A percentile compares a stretch with the other conserved stretches of the same genome.
phyloP scores from a whole-genome alignment of 2,329 filamentous ascomycete genomes.

The Colletotrichum sp. region DNA sequence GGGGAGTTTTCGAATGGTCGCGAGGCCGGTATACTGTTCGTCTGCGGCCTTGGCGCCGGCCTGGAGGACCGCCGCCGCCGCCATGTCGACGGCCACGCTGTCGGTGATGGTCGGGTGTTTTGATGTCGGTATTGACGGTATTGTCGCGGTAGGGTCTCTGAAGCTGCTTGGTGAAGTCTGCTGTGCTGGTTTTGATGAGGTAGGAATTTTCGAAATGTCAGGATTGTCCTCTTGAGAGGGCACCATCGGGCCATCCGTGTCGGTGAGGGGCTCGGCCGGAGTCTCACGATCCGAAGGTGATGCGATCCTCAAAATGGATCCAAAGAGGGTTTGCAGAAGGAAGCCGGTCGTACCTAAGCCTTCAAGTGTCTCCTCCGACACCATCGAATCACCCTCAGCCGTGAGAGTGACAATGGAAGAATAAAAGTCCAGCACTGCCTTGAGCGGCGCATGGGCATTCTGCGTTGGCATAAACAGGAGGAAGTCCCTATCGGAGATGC shows the following conservation, averaged over 20 bases:
- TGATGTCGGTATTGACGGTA: not conserved
- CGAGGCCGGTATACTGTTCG: slow-evolving; percentile 8
- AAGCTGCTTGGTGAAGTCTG: slow-evolving; percentile 6
- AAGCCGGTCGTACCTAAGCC: slow-evolving; percentile 87
- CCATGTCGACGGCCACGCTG: slow-evolving; percentile 2
- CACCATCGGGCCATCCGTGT: not conserved
- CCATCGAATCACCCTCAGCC: slow-evolving; percentile 89
- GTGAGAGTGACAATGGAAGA: slow-evolving; percentile 87
- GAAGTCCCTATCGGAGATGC: slow-evolving; percentile 71
- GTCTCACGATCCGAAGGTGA: slow-evolving; percentile 42
- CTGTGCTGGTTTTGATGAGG: slow-evolving; percentile 11
- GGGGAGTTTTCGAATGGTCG: slow-evolving; percentile 17
- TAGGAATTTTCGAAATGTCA: slow-evolving; percentile 6
- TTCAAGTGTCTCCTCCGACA: slow-evolving; percentile 89
- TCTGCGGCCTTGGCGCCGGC: slow-evolving; percentile 3
- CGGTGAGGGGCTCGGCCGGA: slow-evolving; percentile 12
- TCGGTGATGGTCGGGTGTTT: not conserved
- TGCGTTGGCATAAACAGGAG: slow-evolving; percentile 81
- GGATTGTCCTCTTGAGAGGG: slow-evolving; percentile 8
- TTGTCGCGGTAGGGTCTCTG: not conserved
- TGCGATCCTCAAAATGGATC: slow-evolving; percentile 74
- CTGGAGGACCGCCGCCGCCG: slow-evolving; percentile 15
- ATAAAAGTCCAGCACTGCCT: slow-evolving; percentile 89
- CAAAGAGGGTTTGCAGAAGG: slow-evolving; percentile 76
- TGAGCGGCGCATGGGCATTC: slow-evolving; percentile 72